Base-by-base conservation (phyloP, 768 basidiomycete genomes). In the Pleurotus giganteus region DNA sequence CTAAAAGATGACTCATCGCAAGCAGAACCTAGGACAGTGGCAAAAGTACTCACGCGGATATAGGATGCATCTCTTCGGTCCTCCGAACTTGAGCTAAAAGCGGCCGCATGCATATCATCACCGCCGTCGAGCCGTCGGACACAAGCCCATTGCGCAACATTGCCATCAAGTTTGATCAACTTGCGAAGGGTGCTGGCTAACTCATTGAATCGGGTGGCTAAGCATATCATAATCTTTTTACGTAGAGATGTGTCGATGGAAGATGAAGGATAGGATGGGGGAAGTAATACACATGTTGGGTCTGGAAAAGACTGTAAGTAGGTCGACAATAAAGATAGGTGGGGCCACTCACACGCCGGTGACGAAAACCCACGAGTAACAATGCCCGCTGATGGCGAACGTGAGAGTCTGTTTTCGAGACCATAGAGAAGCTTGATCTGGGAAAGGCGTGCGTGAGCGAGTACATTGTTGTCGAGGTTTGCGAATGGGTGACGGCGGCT, bases 31-130 rank as follows among this genome's bases (percentile, higher is more conserved):
- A n/a, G n/a, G n/a, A n/a, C n/a, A n/a, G n/a, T n/a, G n/a, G n/a
- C n/a, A n/a, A n/a, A n/a, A n/a, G n/a, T n/a, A 34, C 69, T 19
- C 60, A 74, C 73, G 32, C 65, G 50, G 13, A 74, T 64, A 63
- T 60, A 74, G 21, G 66, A 56, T 24, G 69, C 66, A 61, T 73
- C 70, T 4, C 66, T 54, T 6, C 37, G 24, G 43, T 70, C 68
- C 9, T 62, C 61, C 26, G 9, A 28, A 13, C 11, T 27, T 52
- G 44, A 47, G 9, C 45, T 55, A 7, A 69, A 32, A 1, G 34
- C 28, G 4, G 60, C 47, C 2, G 69, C 61, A 34, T 58, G 51
- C 47, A 71, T 68, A 7, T 53, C 58, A 54, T 74, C 71, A 11
- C 72, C 73, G 29, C 60, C 68, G 34, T 64, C 55, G 3, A 62